These are phyloP conservation scores for Nannizzia gypsea DNA, from an alignment of 2,329 filamentous ascomycete species.

Conservation along the genomic window DNA sequence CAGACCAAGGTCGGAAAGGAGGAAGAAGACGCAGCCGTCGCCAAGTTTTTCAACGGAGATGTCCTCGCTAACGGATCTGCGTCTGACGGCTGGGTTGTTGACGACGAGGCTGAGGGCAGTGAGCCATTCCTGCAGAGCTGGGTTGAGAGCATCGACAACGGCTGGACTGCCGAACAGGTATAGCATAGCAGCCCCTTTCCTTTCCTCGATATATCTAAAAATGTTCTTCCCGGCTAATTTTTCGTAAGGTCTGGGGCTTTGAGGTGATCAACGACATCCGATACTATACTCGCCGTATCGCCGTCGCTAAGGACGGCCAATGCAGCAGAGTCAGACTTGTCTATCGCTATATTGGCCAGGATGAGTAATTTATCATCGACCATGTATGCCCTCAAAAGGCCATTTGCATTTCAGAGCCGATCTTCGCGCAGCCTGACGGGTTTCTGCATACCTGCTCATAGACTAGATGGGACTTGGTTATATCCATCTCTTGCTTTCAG, in stretches of 20 bases:
- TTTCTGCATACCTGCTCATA: background rate
- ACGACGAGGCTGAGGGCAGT: conserved; percentile 31
- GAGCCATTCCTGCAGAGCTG: conserved; percentile 39
- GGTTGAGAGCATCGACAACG: conserved; percentile 37
- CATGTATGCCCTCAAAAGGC: too few species aligned
- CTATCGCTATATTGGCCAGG: conserved; percentile 26
- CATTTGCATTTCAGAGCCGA: background rate
- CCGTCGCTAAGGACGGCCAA: conserved; percentile 28
- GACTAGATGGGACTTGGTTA: background rate
- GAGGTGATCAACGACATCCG: conserved; percentile 32
- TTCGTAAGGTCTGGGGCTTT: conserved; percentile 35
- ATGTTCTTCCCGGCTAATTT: background rate
- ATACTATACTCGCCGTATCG: conserved; percentile 33
- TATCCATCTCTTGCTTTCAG: background rate
- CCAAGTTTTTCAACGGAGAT: conserved; percentile 31
- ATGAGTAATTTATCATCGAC: conserved; percentile 6
- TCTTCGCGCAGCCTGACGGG: background rate
- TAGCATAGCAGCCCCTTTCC: background rate
- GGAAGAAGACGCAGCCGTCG: conserved; percentile 28
- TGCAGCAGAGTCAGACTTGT: conserved; percentile 30
- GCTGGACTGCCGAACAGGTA: conserved; percentile 47
- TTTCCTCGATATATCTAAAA: conserved; percentile 2
- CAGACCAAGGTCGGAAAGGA: conserved; percentile 29
- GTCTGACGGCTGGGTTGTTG: conserved; percentile 48
- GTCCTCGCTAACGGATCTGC: conserved; percentile 44